Evolutionary conservation across 2,329 filamentous ascomycete genomes (phyloP), one percentile per base, ranked within the genome.

Genomic region (Nemania sp.): DNA sequence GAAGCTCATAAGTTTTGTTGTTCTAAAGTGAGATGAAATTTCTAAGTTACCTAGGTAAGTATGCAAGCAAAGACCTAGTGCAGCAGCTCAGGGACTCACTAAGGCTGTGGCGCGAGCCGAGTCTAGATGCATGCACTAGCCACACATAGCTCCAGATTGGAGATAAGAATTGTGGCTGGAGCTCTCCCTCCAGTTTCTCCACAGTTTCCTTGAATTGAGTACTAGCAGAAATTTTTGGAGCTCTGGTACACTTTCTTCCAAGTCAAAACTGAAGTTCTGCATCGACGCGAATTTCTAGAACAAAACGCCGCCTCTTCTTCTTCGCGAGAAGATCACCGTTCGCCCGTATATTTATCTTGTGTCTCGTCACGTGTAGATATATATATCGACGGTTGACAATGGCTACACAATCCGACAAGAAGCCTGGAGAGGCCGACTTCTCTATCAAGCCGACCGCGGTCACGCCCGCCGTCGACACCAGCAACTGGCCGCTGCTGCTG

Each of bases 401-500:
- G 66, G 62, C 59, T 36, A 57, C 47, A 47, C 60, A 62, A 53
- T 57, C 55, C 22, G 52, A 60, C 23, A 63, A 62, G 14, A 64
- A 61, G 49, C 49, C 58, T 51, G 64, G 54, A 42, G 64, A 58
- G 64, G 66, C 64, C 57, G 63, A 66, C 34, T 67, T 61, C 59
- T 60, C 63, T 73, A 97, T 99, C 80, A 96, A 97, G 85, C 94
- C 94, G 52, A 86, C 95, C 80, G 86, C 89, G 68, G 79, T 83
- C 64, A 85, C 87, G 68, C 89, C 91, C 64, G 78, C 84, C 56
- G 80, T 95, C 67, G 87, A 95, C 76, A 95, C 90, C 66, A 92
- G 88, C 79, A 83, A 86, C 73, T 97, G 91, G 91, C 94, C 94
- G 67, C 80, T 97, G 68, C 82, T 97, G 68, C 82, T 97, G 70